Base-by-base conservation (phyloP, 1,284 basidiomycete species). In the Malassezia arunalokei region DNA sequence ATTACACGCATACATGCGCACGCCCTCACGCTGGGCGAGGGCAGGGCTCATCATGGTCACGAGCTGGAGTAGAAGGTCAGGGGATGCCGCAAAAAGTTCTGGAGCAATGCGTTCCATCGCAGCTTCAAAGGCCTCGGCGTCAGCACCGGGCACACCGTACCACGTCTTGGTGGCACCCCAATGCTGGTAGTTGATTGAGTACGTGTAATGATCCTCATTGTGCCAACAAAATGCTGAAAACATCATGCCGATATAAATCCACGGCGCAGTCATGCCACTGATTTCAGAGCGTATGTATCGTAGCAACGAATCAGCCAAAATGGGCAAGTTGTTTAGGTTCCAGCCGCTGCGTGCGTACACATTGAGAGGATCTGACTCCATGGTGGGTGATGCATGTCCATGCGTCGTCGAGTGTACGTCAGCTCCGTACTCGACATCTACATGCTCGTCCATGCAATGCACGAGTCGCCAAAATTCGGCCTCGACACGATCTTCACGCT, bases 211-310 rank as follows among this genome's bases (percentile, higher is more conserved):
- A 76, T 98, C 94, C 82, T 99, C 94, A 73, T 98, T 98, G 76
- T 99, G 94, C 94, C 94, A 99, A 75, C 92, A 96, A 75, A 99
- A 99, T 1, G 94, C 92, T 8, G 91, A 95, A 75, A 98, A 96
- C 41, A 91, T 80, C 92, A 99, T 98, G 45, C 94, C 94, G 54
- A 98, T 89, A 74, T 99, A 98, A 49, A 91, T 94, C 94, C 94
- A 99, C 6, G 94, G 94, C 4, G 96, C 89, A 0, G 94, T 99
- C 94, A 98, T 98, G 15, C 94, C 94, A 49, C 90, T 96, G 54
- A 99, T 95, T 74, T 98, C 92, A 5, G 88, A 91, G 76, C 95
- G 94, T 78, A 99, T 95, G 76, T 86, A 98, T 17, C 78, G 76
- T 43, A 88, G 78, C 39, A 91, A 79, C 48, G 89, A 95, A 50